These are phyloP conservation scores for Warburgia ugandensis DNA, from an alignment of 164 flowering plant species.

Conservation along the genomic window DNA sequence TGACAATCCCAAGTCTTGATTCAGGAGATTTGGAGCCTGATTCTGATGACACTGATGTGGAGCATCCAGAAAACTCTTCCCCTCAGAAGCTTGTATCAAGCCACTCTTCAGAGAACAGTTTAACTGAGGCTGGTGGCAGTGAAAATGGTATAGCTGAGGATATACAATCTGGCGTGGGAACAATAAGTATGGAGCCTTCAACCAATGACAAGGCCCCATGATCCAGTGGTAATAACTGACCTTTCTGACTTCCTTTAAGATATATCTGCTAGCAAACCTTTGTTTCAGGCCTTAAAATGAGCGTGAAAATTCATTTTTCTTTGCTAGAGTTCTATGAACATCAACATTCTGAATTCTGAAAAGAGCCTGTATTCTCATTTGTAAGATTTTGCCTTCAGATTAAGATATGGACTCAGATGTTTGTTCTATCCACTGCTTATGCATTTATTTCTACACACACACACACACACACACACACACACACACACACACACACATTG, in stretches of 20 bases:
- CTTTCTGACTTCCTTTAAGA: neutral
- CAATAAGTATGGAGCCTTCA: slow-evolving; percentile 5
- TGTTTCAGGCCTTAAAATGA: no score
- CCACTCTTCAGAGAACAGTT: neutral
- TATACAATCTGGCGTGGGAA: neutral
- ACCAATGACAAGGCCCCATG: slow-evolving; percentile 5
- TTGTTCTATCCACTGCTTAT: no score
- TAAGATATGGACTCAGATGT: no score
- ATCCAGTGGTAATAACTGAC: neutral
- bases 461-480: no score
- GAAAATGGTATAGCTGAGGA: slow-evolving; percentile 2
- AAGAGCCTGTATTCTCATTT: no score
- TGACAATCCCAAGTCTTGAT: slow-evolving; percentile 13
- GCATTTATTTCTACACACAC: no score
- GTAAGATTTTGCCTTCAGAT: no score
- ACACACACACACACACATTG: no score
- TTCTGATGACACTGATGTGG: slow-evolving; percentile 33
- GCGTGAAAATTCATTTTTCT: slow-evolving; percentile 2
- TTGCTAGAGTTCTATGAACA: neutral
- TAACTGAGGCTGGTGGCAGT: neutral
- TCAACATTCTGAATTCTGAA: slow-evolving; percentile 1
- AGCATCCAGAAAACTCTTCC: slow-evolving; percentile 19
- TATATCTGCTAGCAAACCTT: no score
- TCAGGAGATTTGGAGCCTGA: slow-evolving; percentile 24
- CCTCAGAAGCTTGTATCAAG: neutral